Base-by-base conservation (phyloP, 441 rosid species). In the Pelargonium fulgidum region DNA sequence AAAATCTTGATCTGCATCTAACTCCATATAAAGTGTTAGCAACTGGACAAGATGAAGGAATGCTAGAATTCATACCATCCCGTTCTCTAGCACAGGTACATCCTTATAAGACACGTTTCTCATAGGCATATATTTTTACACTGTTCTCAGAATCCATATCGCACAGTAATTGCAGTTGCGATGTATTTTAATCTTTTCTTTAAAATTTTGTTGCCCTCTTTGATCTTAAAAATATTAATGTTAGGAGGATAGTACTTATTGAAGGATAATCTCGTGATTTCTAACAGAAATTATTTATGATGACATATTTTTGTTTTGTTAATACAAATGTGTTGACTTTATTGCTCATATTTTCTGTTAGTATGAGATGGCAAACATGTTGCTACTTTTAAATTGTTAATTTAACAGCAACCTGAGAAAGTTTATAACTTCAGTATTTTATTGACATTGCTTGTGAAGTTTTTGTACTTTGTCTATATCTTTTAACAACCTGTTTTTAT, bases 11-110 rank as follows among this genome's bases (percentile, higher is more conserved):
- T 79, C 79, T 94, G 72, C 86, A 89, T 73, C 76, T 94, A 78
- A 94, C 98, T 84, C 98, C 98, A 66, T 94, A 86, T 77, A 89
- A 85, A 81, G 98, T 94, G 72, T 91, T 94, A 78, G 99, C 98
- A 67, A 92, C 98, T 44, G 97, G 96, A 73, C 97, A 87, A 77
- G 98, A 94, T 76, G 99, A 94, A 81, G 99, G 98, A 85, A 90
- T 94, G 99, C 72, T 94, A 73, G 98, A 94, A 76, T 94, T 94
- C 78, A 89, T 92, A 85, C 98, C 96, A 48, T 94, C 99, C 65
- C 90, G 83, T 63, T 83, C 97, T 70, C 81, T 94, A 81, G 97
- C 98, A 70, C 97, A 85, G 98, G 99, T 94, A 82, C 54, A 65
- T 70, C 45, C 48, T 41, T n/a, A 45, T 20, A 68, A 14, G 54